phyloP scores from a whole-genome alignment of 169 alveolate genomes.

The Cystoisospora suis region DNA sequence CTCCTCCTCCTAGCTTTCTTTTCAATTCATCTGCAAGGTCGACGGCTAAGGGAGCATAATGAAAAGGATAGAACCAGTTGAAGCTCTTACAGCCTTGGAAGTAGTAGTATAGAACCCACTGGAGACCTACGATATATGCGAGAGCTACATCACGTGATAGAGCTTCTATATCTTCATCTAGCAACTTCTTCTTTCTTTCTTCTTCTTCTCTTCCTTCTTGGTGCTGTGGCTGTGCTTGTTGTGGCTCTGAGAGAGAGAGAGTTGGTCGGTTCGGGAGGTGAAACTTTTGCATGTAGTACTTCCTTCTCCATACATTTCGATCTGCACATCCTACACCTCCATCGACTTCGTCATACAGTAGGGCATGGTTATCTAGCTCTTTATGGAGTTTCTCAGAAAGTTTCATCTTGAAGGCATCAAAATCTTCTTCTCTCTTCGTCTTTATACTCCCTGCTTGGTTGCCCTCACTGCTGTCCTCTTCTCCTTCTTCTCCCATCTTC shows the following conservation, averaged over 20 bases:
- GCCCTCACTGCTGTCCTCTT: background rate
- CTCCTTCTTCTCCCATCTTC: background rate
- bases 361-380: conserved; percentile 13
- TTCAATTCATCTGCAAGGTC: conserved; percentile 39
- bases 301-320: conserved; percentile 33
- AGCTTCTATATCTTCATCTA: background rate
- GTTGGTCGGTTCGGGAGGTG: conserved; percentile 2
- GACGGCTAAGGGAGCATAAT: conserved; percentile 91
- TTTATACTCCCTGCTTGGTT: background rate
- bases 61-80: conserved; percentile 99
- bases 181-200: background rate
- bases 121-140: conserved; percentile 46
- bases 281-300: conserved; percentile 39
- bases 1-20: no score
- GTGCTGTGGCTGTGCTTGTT: background rate
- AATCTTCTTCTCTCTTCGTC: conserved; percentile 18
- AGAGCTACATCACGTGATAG: conserved; percentile 6
- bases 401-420: conserved; percentile 27
- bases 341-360: conserved; percentile 36
- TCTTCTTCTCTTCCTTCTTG: background rate
- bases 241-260: background rate
- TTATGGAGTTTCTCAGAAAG: background rate
- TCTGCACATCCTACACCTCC: conserved; percentile 43
- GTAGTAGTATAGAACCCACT: conserved; percentile 68
- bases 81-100: conserved; percentile 94